phyloP scores from a whole-genome alignment of 176 grass and related monocot species.

The Phyllostachys edulis region DNA sequence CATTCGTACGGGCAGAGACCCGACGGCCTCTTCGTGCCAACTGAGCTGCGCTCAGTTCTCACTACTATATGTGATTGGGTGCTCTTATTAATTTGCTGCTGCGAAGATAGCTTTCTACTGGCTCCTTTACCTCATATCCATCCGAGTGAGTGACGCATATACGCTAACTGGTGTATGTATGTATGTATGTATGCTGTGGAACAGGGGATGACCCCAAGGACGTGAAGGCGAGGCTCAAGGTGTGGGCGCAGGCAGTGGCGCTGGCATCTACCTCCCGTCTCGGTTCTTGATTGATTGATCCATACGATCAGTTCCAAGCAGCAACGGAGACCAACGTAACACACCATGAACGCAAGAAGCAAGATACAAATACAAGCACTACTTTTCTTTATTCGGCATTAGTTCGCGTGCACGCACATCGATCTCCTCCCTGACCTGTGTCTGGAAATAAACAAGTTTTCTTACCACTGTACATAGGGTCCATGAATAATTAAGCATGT shows the following conservation, averaged over 20 bases:
- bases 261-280: slow-evolving; percentile 37
- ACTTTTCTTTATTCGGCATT: background rate
- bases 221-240: slow-evolving; percentile 63
- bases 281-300: slow-evolving; percentile 25
- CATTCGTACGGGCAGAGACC: too few relatives aligned
- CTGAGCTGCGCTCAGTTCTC: too few relatives aligned
- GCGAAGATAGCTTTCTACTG: background rate
- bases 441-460: background rate
- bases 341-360: background rate
- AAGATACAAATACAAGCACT: background rate
- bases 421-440: background rate
- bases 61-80: too few relatives aligned
- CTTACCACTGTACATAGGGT: slow-evolving; percentile 8
- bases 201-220: slow-evolving; percentile 56
- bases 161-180: background rate
- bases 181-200: background rate
- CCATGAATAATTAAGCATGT: background rate
- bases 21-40: too few relatives aligned
- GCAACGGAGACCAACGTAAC: background rate
- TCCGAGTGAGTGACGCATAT: background rate
- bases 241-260: slow-evolving; percentile 58
- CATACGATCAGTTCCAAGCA: background rate
- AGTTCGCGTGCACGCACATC: background rate
- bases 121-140: background rate
- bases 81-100: background rate